Evolutionary conservation across 2,329 filamentous ascomycete genomes (phyloP).

Genomic region (Davidsoniella eucalypti): DNA sequence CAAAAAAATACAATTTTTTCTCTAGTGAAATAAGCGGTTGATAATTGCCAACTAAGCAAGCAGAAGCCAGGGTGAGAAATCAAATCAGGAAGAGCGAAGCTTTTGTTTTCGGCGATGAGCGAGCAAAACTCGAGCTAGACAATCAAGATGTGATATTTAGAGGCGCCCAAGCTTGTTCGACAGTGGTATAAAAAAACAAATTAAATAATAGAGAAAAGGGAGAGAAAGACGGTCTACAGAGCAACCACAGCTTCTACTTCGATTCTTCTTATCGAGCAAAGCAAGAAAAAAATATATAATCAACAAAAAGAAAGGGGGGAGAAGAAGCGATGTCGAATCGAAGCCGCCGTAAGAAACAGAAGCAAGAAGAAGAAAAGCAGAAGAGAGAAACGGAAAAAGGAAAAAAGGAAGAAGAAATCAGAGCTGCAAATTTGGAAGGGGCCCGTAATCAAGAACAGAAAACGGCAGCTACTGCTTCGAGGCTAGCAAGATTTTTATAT

Average conservation of each 20-base stretch:
- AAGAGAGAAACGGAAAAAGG: neutral
- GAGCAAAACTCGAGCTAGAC: too few relatives aligned
- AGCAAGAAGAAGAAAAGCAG: neutral
- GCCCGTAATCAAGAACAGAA: too few relatives aligned
- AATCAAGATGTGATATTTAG: too few relatives aligned
- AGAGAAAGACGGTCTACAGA: neutral
- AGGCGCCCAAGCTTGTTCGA: neutral
- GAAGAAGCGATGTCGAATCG: neutral
- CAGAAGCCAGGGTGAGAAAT: too few relatives aligned
- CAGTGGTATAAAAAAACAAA: neutral
- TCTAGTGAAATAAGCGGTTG: too few relatives aligned
- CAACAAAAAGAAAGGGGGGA: neutral
- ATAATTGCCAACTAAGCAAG: too few relatives aligned
- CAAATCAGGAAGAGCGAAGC: too few relatives aligned
- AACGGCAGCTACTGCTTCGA: too few relatives aligned
- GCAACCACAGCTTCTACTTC: neutral
- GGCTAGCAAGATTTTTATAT: too few relatives aligned
- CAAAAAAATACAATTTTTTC: too few relatives aligned
- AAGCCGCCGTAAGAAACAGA: neutral
- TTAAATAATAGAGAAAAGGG: neutral
- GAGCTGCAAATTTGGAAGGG: neutral
- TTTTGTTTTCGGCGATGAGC: too few relatives aligned
- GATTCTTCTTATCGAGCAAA: neutral
- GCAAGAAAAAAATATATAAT: too few relatives aligned
- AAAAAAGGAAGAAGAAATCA: neutral